Evolutionary conservation across 352 stramenopile species (phyloP).

Genomic region (Globisporangium carolinianum): DNA sequence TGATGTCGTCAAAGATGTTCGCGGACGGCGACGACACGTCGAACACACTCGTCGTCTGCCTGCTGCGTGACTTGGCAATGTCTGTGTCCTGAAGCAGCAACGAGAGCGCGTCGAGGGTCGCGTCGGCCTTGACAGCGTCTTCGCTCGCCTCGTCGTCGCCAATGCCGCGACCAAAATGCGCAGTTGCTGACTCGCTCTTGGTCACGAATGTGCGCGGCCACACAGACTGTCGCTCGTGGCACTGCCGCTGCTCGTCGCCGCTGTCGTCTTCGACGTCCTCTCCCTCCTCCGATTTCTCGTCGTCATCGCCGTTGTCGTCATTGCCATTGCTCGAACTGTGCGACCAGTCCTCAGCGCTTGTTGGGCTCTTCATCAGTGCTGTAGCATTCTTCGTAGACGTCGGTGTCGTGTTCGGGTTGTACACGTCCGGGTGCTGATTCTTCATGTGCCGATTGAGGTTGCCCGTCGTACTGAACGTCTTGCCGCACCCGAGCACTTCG

Average conservation of each 20-base stretch:
- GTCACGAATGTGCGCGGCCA: not conserved
- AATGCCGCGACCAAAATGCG: not conserved
- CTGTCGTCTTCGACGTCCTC: not conserved
- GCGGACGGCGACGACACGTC: not conserved
- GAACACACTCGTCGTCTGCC: not conserved
- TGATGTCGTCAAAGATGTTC: conserved; percentile 33
- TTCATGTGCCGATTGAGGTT: conserved; percentile 38
- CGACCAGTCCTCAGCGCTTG: conserved; percentile 10
- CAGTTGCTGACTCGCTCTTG: not conserved
- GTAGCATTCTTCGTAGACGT: not conserved
- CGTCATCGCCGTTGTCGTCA: not conserved
- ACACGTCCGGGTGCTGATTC: conserved; percentile 5
- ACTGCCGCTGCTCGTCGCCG: not conserved
- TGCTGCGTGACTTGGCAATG: conserved; percentile 8
- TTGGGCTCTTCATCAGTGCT: conserved; percentile 7
- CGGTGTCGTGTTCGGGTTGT: conserved; percentile 8
- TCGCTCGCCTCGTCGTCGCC: not conserved
- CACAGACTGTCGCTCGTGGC: not conserved
- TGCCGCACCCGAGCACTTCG: conserved; percentile 27
- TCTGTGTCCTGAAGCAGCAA: conserved; percentile 24
- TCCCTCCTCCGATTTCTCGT: not conserved
- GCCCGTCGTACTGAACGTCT: conserved; percentile 43
- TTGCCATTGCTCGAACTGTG: conserved; percentile 5
- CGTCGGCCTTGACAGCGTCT: conserved; percentile 12
- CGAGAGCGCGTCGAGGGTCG: conserved; percentile 26